Conservation (phyloP, 2,329 filamentous ascomycete genomes). For the Aspergillus oerlinghausenensis region DNA sequence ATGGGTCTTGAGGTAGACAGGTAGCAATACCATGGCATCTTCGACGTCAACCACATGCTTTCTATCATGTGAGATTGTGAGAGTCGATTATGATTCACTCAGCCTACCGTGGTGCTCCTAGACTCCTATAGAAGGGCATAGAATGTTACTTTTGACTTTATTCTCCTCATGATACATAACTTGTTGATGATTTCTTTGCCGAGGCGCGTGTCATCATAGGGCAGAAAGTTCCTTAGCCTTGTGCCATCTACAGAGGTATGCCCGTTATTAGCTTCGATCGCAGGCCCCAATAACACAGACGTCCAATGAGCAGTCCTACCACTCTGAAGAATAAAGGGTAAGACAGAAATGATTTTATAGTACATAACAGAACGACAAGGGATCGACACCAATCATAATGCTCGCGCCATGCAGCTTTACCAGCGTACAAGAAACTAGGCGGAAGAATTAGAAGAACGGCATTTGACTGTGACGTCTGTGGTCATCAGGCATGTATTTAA, state of each 20-base stretch:
- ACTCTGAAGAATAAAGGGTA: background rate
- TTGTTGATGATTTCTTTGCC: slow-evolving; percentile 1
- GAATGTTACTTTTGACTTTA: background rate
- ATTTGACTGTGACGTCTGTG: background rate
- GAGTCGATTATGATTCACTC: too few relatives aligned
- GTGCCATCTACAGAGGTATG: slow-evolving; percentile 8
- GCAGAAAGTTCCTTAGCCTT: slow-evolving; percentile 8
- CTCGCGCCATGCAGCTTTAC: background rate
- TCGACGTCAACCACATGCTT: too few relatives aligned
- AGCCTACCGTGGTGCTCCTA: too few relatives aligned
- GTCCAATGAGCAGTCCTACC: background rate
- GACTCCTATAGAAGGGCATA: background rate
- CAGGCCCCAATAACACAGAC: background rate
- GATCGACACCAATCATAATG: background rate
- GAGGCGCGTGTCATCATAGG: slow-evolving; percentile 16
- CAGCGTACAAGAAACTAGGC: background rate
- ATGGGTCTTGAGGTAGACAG: background rate
- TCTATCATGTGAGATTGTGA: too few relatives aligned
- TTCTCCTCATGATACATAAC: background rate
- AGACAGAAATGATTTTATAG: background rate
- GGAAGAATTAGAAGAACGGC: background rate
- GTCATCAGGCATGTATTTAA: background rate
- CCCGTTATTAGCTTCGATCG: background rate
- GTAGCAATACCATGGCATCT: background rate
- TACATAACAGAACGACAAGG: background rate